Evolutionary conservation across 2,329 filamentous ascomycete species (phyloP).

Genomic region (Huntiella savannae): DNA sequence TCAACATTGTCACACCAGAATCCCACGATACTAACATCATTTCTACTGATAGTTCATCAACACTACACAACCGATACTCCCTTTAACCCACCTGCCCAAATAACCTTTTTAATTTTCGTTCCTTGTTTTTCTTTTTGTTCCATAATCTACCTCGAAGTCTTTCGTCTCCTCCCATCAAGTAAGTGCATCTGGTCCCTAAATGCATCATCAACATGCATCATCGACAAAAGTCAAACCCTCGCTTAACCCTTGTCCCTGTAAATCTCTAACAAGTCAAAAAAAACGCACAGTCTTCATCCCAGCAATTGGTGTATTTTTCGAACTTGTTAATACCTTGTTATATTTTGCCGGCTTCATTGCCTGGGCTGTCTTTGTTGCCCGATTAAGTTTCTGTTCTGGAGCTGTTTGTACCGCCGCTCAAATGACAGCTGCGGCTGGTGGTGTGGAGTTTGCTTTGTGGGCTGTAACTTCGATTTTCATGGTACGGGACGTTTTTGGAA

Average conservation of each 20-base stretch:
- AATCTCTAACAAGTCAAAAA: background rate
- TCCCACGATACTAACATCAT: background rate
- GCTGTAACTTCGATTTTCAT: conserved; percentile 26
- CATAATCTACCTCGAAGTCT: conserved; percentile 32
- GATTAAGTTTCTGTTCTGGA: conserved; percentile 36
- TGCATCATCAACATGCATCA: background rate
- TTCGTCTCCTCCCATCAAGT: conserved; percentile 27
- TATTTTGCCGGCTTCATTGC: conserved; percentile 42
- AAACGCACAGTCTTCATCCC: conserved; percentile 26
- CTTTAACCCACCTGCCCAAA: conserved; percentile 31
- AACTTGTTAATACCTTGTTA: conserved; percentile 33
- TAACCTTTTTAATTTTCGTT: conserved; percentile 39
- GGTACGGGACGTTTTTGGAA: conserved; percentile 26
- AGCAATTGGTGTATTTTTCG: conserved; percentile 28
- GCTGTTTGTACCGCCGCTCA: conserved; percentile 36
- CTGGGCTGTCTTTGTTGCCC: conserved; percentile 35
- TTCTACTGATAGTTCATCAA: conserved; percentile 30
- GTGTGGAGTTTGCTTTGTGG: conserved; percentile 36
- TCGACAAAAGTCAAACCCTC: background rate
- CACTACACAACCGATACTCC: conserved; percentile 40
- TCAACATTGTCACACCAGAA: background rate
- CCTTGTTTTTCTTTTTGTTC: conserved; percentile 36
- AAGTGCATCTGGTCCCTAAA: conserved; percentile 21
- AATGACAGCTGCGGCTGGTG: conserved; percentile 34
- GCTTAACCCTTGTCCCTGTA: background rate